Conservation (phyloP, 2,329 filamentous ascomycete genomes). For the Sodiomyces alkalinus region DNA sequence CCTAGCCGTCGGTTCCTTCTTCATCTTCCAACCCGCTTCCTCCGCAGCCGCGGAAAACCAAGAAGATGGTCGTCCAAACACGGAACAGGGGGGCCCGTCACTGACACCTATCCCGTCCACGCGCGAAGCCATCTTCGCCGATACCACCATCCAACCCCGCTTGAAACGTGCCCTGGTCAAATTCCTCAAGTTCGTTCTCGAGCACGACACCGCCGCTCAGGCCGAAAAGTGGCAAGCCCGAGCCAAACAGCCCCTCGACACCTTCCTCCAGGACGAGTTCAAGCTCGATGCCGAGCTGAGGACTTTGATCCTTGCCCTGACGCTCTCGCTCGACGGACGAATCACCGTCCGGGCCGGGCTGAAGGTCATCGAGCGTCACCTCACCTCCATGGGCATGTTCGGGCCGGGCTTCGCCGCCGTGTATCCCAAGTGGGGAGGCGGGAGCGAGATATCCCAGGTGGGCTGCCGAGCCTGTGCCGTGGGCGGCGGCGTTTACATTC, state of each 20-base stretch:
- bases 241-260: conserved; percentile 36
- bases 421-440: conserved; percentile 83
- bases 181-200: conserved; percentile 74
- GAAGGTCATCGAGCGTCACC: conserved; percentile 58
- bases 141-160: conserved; percentile 58
- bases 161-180: conserved; percentile 85
- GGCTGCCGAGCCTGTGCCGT: conserved; percentile 83
- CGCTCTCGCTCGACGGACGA: conserved; percentile 52
- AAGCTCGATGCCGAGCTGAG: conserved; percentile 54
- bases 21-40: conserved; percentile 43
- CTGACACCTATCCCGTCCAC: conserved; percentile 70
- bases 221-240: conserved; percentile 41
- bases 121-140: conserved; percentile 80
- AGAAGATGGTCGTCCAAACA: too few species aligned
- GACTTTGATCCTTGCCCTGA: conserved; percentile 48
- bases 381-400: conserved; percentile 76
- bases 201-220: conserved; percentile 46
- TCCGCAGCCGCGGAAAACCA: conserved; percentile 8
- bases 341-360: conserved; percentile 52
- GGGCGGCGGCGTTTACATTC: conserved; percentile 78
- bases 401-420: conserved; percentile 82
- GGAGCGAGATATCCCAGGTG: conserved; percentile 80
- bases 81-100: conserved; percentile 14
- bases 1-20: conserved; percentile 84
- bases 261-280: conserved; percentile 47